Conservation (phyloP, 139 green algal genomes). For the Chlamydomonas sp. region DNA sequence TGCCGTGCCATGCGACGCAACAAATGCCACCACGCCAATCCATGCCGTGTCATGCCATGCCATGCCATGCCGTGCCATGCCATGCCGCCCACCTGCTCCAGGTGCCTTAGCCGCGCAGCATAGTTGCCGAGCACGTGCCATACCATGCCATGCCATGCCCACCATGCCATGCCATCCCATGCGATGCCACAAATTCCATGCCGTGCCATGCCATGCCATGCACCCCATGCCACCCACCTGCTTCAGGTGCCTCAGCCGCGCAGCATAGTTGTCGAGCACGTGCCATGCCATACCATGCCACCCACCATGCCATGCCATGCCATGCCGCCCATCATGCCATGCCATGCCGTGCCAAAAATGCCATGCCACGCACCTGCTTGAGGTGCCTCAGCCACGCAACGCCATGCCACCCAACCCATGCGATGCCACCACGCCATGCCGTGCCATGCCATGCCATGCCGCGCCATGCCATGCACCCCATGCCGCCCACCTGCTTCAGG, state of each 20-base stretch:
- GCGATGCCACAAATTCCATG: no score
- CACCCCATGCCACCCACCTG: neutral
- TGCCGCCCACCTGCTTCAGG: constrained; percentile 9
- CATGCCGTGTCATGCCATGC: neutral
- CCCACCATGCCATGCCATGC: no score
- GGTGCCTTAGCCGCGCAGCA: no score
- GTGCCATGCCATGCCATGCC: no score
- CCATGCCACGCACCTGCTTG: neutral
- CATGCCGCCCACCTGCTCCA: neutral
- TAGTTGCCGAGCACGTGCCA: no score
- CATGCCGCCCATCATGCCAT: neutral
- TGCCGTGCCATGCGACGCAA: neutral
- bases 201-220: neutral
- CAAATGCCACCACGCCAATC: neutral
- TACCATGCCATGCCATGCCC: no score
- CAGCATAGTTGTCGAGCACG: constrained; percentile 22
- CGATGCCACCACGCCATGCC: no score
- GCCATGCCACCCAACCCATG: no score
- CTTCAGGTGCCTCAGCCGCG: constrained; percentile 11
- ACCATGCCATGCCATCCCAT: no score
- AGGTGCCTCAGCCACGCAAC: no score
- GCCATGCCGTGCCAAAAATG: neutral
- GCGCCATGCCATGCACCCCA: neutral
- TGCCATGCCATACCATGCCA: no score
- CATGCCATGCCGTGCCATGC: no score